Percentiles rank a stretch among this genome's conserved stretches.
Conservation (phyloP, 768 basidiomycete genomes). For the Calocybe gangraenosa region DNA sequence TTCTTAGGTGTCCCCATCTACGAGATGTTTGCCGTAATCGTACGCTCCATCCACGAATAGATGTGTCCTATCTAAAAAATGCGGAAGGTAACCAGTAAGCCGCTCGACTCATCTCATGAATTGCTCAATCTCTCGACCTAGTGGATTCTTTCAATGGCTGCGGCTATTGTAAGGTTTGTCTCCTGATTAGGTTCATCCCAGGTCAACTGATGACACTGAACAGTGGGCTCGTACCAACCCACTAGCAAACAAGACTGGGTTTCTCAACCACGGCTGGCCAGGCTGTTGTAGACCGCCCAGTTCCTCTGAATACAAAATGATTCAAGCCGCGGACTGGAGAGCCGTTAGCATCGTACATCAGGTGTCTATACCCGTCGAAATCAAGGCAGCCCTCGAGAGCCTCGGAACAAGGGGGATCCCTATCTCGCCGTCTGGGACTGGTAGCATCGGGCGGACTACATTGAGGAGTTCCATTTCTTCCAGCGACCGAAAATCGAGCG, state of each 20-base stretch:
- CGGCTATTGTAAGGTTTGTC: constrained; percentile 82
- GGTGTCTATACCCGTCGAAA: constrained; percentile 67
- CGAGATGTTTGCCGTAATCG: constrained; percentile 76
- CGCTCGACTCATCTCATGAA: constrained; percentile 9
- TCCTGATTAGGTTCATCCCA: constrained; percentile 12
- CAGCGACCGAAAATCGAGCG: constrained; percentile 44
- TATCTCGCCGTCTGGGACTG: constrained; percentile 24
- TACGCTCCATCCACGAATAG: constrained; percentile 66
- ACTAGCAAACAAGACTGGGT: constrained; percentile 48
- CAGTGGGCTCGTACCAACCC: constrained; percentile 73
- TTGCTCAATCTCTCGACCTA: constrained; percentile 25
- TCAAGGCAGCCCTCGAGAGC: constrained; percentile 64
- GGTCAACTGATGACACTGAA: constrained; percentile 19
- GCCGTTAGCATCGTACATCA: constrained; percentile 74
- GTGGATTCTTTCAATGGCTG: constrained; percentile 83
- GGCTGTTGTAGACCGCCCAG: constrained; percentile 83
- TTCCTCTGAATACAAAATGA: constrained; percentile 52
- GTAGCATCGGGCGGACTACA: constrained; percentile 23
- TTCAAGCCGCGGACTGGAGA: constrained; percentile 75
- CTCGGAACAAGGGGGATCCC: constrained; percentile 37
- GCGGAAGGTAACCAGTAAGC: constrained; percentile 64
- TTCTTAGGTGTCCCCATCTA: constrained; percentile 67
- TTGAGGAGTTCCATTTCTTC: constrained; percentile 29
- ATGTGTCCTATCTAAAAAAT: constrained; percentile 78
- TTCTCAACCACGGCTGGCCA: constrained; percentile 79